Percentiles rank a stretch among this genome's conserved stretches.
Conservation (phyloP, 768 basidiomycete genomes). For the Chalciporus pseudorubinellus region DNA sequence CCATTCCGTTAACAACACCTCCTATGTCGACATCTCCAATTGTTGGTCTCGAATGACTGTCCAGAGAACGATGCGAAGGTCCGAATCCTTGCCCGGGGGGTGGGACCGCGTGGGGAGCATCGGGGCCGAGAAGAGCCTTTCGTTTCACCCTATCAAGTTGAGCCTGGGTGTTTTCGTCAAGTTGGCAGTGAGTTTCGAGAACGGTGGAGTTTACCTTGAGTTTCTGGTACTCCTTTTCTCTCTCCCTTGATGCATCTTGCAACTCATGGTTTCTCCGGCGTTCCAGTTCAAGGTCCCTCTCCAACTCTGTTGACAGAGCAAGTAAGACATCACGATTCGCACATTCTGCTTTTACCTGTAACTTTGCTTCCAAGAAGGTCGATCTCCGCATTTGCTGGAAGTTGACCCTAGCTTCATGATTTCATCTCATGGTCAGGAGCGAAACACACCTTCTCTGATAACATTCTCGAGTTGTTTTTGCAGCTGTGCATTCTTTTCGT, state of each 20-base stretch:
- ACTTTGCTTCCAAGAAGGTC: constrained; percentile 66
- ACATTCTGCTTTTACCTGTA: constrained; percentile 41
- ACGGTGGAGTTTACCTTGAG: constrained; percentile 53
- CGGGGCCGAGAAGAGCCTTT: constrained; percentile 65
- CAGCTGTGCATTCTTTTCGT: constrained; percentile 77
- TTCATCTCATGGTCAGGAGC: background rate
- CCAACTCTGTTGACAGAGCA: constrained; percentile 51
- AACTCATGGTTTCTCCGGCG: constrained; percentile 70
- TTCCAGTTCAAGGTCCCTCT: constrained; percentile 79
- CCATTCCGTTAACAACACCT: constrained; percentile 63
- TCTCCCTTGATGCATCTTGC: constrained; percentile 70
- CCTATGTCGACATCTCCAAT: constrained; percentile 43
- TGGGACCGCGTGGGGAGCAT: constrained; percentile 13
- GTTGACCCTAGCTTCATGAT: background rate
- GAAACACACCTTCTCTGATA: constrained; percentile 66
- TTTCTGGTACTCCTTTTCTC: constrained; percentile 86
- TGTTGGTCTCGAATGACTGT: constrained; percentile 18
- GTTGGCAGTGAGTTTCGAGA: background rate
- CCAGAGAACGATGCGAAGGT: constrained; percentile 16
- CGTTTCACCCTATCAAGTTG: constrained; percentile 84
- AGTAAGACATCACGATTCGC: background rate
- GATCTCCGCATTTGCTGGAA: constrained; percentile 74
- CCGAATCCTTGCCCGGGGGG: constrained; percentile 19
- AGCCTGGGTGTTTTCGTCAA: constrained; percentile 37
- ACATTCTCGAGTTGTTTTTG: constrained; percentile 87